Conservation (phyloP, 345 rosid species). For the Salix dunnii region DNA sequence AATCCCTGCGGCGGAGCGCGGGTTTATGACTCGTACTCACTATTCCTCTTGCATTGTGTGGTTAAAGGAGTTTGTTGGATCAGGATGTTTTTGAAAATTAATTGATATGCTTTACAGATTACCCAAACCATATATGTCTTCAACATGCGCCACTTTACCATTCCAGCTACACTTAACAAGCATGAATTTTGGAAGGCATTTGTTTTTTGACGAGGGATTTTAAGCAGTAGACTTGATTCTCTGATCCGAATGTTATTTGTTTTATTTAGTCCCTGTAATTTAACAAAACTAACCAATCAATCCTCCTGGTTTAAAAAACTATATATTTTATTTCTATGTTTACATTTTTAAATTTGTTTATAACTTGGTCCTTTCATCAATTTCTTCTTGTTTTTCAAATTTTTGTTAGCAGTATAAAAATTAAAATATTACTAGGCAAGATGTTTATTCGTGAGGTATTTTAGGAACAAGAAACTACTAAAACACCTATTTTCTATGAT, state of each 20-base stretch:
- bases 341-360: too few relatives aligned
- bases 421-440: neutral
- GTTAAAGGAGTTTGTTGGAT: neutral
- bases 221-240: neutral
- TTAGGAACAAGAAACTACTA: neutral
- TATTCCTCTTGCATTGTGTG: neutral
- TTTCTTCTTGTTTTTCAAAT: neutral
- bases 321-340: too few relatives aligned
- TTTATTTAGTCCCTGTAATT: too few relatives aligned
- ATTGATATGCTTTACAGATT: neutral
- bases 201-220: neutral
- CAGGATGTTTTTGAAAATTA: neutral
- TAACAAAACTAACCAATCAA: too few relatives aligned
- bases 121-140: neutral
- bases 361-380: neutral
- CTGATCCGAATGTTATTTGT: neutral
- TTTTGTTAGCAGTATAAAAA: neutral
- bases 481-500: conserved; percentile 12
- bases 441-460: neutral
- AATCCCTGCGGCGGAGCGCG: too few relatives aligned
- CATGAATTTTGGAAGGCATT: neutral
- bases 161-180: neutral
- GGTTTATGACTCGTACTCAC: too few relatives aligned
- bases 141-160: neutral
- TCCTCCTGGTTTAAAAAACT: too few relatives aligned